Base-by-base conservation (phyloP, 2,329 filamentous ascomycete genomes). In the Penicillium polonicum region DNA sequence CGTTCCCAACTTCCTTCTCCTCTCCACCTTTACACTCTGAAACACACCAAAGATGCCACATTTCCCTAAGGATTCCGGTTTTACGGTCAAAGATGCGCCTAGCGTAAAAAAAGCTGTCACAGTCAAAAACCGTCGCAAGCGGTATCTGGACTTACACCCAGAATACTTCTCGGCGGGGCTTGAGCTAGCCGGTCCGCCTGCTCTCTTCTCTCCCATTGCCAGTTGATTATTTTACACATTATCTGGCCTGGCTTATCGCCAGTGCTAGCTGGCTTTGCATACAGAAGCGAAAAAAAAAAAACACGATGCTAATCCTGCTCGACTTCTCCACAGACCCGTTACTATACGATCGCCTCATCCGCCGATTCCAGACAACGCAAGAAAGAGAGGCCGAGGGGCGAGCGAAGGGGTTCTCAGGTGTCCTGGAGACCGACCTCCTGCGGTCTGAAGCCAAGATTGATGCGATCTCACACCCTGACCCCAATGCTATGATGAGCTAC, bases 291-390 rank as follows among this genome's bases (percentile, higher is more conserved):
- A 57, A 23, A 29, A 56, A 51, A 58, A 31, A 51, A 49, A 53
- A 41, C 25, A 48, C 21, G 48, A 60, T 63, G 69, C 72, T 75
- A 73, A 74, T 57, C 33, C 54, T 35, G 23, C 46, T 52, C 31
- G 55, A 55, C 55, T 39, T 58, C 55, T 62, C 51, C 60, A 53
- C 70, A 82, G 90, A 94, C 74, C 91, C 91, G 1, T 78, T 93
- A 9, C 83, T 95, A 33, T 96, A 96, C 78, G 90, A 95, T 72
- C 83, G 85, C 52, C 81, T 95, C 25, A 84, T 96, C 59, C 86
- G 90, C 52, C 85, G 85, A 51, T 92, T 92, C 72, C 90, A 92
- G 63, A 87, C 87, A 1, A 77, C 87, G 3, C 79, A 82, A 4
- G 91, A 96, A 75, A 85, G 90, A 52, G 86, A 91, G 70, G 82